Conservation (phyloP, 2,329 filamentous ascomycete genomes). For the Tolypocladium amazonense region DNA sequence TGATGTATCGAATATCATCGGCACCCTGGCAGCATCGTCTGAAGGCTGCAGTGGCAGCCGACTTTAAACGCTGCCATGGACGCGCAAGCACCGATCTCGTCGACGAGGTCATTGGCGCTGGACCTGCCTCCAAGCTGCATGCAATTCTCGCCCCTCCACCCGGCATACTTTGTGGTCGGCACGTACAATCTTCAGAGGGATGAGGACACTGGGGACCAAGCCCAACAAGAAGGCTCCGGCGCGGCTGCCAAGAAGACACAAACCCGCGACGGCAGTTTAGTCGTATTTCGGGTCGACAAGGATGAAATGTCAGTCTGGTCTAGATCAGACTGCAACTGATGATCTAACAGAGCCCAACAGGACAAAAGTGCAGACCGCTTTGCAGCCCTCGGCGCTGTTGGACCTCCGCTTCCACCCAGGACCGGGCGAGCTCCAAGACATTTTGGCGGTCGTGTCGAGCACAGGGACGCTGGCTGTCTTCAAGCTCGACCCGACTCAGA, state of each 20-base stretch:
- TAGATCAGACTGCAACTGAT: background rate
- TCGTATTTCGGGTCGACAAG: conserved; percentile 50
- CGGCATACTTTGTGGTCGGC: conserved; percentile 64
- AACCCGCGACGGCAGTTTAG: conserved; percentile 61
- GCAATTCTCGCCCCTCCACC: conserved; percentile 56
- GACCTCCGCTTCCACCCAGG: conserved; percentile 70
- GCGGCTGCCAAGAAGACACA: conserved; percentile 33
- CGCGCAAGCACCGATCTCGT: conserved; percentile 18
- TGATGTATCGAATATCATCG: background rate
- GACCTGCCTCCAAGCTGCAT: conserved; percentile 67
- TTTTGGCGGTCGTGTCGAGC: conserved; percentile 69
- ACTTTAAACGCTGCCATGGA: conserved; percentile 9
- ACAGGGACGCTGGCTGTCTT: conserved; percentile 61
- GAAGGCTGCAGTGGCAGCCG: background rate
- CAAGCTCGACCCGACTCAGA: conserved; percentile 30
- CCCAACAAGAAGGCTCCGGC: conserved; percentile 10
- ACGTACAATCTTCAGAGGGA: conserved; percentile 67
- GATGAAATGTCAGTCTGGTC: conserved; percentile 41
- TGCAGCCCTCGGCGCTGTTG: conserved; percentile 64
- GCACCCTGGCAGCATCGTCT: background rate
- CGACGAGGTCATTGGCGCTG: conserved; percentile 40
- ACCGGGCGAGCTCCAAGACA: conserved; percentile 23
- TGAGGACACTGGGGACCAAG: conserved; percentile 6
- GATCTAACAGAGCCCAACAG: conserved; percentile 1
- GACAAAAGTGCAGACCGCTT: conserved; percentile 40